Evolutionary conservation across 208 protist species (phyloP).

Genomic region (Leishmania gerbilli): DNA sequence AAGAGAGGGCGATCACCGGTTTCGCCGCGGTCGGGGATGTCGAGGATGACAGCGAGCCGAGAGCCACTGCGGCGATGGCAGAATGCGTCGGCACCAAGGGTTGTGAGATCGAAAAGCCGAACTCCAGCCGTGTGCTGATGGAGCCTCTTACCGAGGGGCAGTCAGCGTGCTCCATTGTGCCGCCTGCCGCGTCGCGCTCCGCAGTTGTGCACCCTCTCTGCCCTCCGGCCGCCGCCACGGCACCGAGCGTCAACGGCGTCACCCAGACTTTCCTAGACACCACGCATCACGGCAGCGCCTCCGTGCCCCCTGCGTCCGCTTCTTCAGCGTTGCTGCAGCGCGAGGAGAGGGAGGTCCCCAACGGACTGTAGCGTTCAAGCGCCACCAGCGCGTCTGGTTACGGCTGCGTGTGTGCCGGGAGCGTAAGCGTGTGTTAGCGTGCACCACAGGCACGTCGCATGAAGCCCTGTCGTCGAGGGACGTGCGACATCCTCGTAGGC

Average conservation of each 20-base stretch:
- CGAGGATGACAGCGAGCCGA: not conserved
- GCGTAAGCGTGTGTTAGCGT: not conserved
- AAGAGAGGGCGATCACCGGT: slow-evolving; percentile 39
- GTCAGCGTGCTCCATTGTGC: not conserved
- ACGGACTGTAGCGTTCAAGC: not conserved
- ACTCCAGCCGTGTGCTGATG: not conserved
- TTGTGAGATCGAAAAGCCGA: too few species aligned
- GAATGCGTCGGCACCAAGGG: not conserved
- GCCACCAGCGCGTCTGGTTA: not conserved
- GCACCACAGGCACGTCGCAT: not conserved
- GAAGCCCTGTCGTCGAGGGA: not conserved
- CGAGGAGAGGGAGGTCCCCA: slow-evolving; percentile 11
- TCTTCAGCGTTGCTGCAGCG: slow-evolving; percentile 9
- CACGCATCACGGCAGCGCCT: not conserved
- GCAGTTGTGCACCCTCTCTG: not conserved
- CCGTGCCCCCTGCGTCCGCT: not conserved
- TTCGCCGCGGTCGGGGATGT: slow-evolving; percentile 2
- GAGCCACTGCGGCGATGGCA: not conserved
- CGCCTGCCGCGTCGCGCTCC: not conserved
- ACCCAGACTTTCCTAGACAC: not conserved
- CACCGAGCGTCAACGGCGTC: not conserved
- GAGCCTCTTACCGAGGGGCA: not conserved
- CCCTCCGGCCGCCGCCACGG: not conserved
- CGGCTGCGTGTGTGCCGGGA: not conserved
- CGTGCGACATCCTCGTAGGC: not conserved